Conservation (phyloP, 1,139 yeast species). For the Hemisphaericaspora xylofermentans region DNA sequence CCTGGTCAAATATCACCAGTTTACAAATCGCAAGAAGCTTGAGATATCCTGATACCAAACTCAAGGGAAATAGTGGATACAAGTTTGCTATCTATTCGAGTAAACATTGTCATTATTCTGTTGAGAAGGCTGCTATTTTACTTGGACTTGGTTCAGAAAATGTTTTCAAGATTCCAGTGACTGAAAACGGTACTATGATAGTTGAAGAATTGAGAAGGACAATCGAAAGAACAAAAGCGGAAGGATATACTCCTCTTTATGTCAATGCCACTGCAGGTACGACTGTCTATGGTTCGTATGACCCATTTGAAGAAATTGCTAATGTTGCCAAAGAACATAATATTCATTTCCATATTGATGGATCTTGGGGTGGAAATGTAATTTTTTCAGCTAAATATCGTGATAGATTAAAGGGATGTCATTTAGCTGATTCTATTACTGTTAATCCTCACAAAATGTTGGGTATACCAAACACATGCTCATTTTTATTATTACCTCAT, state of each 20-base stretch:
- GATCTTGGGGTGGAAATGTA: constrained; percentile 90
- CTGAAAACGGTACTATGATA: constrained; percentile 58
- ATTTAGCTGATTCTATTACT: constrained; percentile 75
- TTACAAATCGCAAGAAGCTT: constrained; percentile 74
- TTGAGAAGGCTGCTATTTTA: constrained; percentile 79
- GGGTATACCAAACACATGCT: constrained; percentile 88
- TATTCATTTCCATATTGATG: constrained; percentile 82
- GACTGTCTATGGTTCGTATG: constrained; percentile 84
- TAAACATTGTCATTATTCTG: constrained; percentile 76
- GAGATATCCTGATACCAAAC: constrained; percentile 68
- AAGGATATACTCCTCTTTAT: constrained; percentile 72
- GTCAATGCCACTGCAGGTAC: constrained; percentile 88
- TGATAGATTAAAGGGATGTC: constrained; percentile 54
- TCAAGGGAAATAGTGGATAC: constrained; percentile 51
- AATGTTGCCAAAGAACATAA: constrained; percentile 52
- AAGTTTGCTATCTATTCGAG: constrained; percentile 73
- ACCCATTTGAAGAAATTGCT: constrained; percentile 59
- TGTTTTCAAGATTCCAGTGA: constrained; percentile 64
- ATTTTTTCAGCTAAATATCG: constrained; percentile 58
- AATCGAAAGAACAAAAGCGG: constrained; percentile 41
- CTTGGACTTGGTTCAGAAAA: constrained; percentile 67
- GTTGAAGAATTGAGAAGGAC: constrained; percentile 43
- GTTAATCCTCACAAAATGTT: constrained; percentile 87
- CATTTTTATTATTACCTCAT: constrained; percentile 73
- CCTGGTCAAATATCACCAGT: constrained; percentile 82